These are phyloP conservation scores for Sophora flavescens DNA, from an alignment of 306 rosid species.

Conservation along the genomic window DNA sequence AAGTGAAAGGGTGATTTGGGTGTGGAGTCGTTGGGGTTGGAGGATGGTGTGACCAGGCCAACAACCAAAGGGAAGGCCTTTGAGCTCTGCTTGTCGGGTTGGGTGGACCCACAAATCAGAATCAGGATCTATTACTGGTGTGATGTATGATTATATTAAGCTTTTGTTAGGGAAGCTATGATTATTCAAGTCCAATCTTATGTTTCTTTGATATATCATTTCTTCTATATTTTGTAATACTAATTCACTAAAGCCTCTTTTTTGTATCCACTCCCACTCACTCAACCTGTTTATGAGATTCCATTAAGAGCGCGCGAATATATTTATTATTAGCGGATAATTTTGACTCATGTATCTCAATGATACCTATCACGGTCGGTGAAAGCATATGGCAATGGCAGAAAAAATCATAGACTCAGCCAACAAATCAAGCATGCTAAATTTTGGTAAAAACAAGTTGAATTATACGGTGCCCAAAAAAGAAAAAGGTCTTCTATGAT, in stretches of 20 bases:
- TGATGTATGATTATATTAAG: constrained; percentile 70
- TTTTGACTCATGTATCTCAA: constrained; percentile 39
- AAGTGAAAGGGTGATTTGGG: constrained; percentile 52
- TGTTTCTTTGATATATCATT: constrained; percentile 35
- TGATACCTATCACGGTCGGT: constrained; percentile 32
- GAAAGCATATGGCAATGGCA: constrained; percentile 42
- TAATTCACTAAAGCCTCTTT: constrained; percentile 49
- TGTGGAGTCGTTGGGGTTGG: constrained; percentile 73
- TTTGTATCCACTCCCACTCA: constrained; percentile 56
- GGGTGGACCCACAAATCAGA: constrained; percentile 88
- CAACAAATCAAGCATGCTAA: constrained; percentile 42
- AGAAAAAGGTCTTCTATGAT: neutral
- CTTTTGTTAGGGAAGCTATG: constrained; percentile 50
- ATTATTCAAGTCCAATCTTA: constrained; percentile 49
- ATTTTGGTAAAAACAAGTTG: constrained; percentile 29
- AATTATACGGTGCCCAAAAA: constrained; percentile 8
- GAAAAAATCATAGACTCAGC: constrained; percentile 8
- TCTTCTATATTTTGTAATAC: constrained; percentile 34
- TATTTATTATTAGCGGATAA: constrained; percentile 43
- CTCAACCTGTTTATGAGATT: constrained; percentile 49
- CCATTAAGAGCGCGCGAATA: constrained; percentile 37
- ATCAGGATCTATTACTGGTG: constrained; percentile 77
- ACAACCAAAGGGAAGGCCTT: constrained; percentile 64
- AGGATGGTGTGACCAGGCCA: constrained; percentile 70
- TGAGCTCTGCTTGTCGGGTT: constrained; percentile 66